Evolutionary conservation across 352 stramenopile species (phyloP), one percentile per base, ranked within the genome.

Genomic region (Thalassiosira livingstoniorum): DNA sequence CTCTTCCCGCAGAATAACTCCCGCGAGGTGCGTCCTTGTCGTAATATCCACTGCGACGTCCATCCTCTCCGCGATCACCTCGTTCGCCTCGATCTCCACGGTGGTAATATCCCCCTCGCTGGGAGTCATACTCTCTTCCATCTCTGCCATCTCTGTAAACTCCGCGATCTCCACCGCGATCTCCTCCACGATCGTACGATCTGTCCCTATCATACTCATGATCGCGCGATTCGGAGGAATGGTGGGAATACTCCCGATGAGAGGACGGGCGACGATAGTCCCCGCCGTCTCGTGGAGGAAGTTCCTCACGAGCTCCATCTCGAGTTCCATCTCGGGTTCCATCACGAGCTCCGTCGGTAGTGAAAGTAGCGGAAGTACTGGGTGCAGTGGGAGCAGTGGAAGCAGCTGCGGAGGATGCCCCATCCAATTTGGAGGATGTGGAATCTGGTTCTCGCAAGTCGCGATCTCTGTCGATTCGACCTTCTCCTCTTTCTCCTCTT

Each of bases 241-340:
- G n/a, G n/a, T n/a, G n/a, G n/a, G n/a, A n/a, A n/a, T n/a, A n/a
- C n/a, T n/a, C n/a, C n/a, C n/a, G n/a, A n/a, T n/a, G n/a, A n/a
- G n/a, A n/a, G n/a, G n/a, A n/a, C n/a, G 57, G 39, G 57, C 29
- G 58, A 29, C 58, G 31, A 53, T 67, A 67, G 29, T 37, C 58
- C 11, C 58, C 45, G 11, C 27, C n/a, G 45, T 55, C 58, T 67
- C 32, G 2, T 31, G 34, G 18, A 15, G 13, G n/a, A 2, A 21
- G 4, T 1, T 32, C 18, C 11, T 25, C 32, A 31, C 34, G 27
- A 29, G n/a, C 21, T 32, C 42, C 15, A 27, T 32, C 29, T 43
- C 57, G 11, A 27, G 2, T 2, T 27, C 63, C 39, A 43, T 72
- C 5, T 45, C 29, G 27, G 2, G 27, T 13, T 13, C 47, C 27